These are phyloP conservation scores for Talaromyces sp. DNA, from an alignment of 2,329 filamentous ascomycete species.

Conservation along the genomic window DNA sequence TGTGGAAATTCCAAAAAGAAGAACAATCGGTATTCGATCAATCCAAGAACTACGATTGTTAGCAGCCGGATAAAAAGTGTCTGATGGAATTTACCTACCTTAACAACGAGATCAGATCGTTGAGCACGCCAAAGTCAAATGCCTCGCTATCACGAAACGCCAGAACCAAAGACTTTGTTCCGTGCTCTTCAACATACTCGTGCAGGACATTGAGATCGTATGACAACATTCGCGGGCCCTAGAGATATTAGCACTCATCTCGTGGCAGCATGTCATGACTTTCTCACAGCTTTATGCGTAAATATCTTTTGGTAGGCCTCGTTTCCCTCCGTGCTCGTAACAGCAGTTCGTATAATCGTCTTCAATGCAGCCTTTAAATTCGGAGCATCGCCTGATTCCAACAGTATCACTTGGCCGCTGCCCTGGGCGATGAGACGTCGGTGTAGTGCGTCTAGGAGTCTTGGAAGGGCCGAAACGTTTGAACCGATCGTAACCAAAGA, in stretches of 20 bases:
- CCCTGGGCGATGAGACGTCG: conserved; percentile 23
- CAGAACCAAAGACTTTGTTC: conserved; percentile 35
- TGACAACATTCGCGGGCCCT: conserved; percentile 38
- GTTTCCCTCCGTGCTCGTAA: conserved; percentile 33
- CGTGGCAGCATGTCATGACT: neutral
- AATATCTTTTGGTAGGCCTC: conserved; percentile 35
- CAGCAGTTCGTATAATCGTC: conserved; percentile 38
- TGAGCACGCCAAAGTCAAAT: conserved; percentile 40
- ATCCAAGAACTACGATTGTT: conserved; percentile 49
- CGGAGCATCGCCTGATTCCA: conserved; percentile 40
- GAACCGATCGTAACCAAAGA: conserved; percentile 40
- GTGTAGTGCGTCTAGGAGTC: conserved; percentile 33
- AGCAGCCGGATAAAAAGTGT: neutral
- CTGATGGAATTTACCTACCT: conserved; percentile 33
- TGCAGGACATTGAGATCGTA: conserved; percentile 44
- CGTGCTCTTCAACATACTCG: conserved; percentile 34
- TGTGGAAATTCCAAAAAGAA: conserved; percentile 58
- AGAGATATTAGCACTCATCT: neutral
- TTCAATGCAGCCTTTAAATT: conserved; percentile 44
- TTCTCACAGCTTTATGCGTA: conserved; percentile 30
- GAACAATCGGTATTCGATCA: conserved; percentile 55
- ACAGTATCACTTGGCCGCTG: conserved; percentile 32
- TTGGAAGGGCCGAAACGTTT: conserved; percentile 36
- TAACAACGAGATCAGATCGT: conserved; percentile 40
- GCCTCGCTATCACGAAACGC: conserved; percentile 44